Percentiles rank a stretch among this genome's conserved stretches.
phyloP scores from a whole-genome alignment of 106 monocot species.

The Vanilla planifolia region DNA sequence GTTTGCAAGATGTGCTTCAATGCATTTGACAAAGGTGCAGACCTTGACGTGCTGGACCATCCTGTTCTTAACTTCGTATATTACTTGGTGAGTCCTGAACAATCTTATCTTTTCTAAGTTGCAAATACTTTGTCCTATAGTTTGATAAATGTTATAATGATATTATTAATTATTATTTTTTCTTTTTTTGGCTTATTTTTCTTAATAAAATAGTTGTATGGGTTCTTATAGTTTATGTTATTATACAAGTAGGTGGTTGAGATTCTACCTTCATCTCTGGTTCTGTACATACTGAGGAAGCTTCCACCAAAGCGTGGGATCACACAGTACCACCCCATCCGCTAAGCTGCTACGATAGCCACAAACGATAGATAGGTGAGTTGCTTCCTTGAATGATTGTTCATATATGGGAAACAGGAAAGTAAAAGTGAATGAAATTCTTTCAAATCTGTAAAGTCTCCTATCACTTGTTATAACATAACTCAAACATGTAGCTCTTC shows the following conservation, averaged over 20 bases:
- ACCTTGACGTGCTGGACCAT: conserved; percentile 66
- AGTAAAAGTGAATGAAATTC: too few relatives aligned
- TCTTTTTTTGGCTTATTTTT: not conserved
- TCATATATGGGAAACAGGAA: too few relatives aligned
- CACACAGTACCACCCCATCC: conserved; percentile 20
- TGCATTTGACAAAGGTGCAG: conserved; percentile 58
- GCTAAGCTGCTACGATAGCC: too few relatives aligned
- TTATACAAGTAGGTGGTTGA: conserved; percentile 11
- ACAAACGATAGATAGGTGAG: too few relatives aligned
- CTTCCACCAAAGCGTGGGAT: conserved; percentile 22
- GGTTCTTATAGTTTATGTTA: not conserved
- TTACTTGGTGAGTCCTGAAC: conserved; percentile 37
- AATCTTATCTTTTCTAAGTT: too few relatives aligned
- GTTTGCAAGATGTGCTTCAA: conserved; percentile 46
- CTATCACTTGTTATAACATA: too few relatives aligned
- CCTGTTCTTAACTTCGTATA: conserved; percentile 67
- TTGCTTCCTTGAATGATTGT: too few relatives aligned
- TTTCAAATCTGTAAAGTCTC: too few relatives aligned
- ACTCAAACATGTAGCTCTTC: too few relatives aligned
- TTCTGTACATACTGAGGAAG: conserved; percentile 21
- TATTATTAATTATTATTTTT: not conserved
- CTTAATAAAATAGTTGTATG: too few relatives aligned
- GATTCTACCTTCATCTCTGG: conserved; percentile 23
- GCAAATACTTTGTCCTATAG: too few relatives aligned
- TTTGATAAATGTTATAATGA: too few relatives aligned